Evolutionary conservation across 2,329 filamentous ascomycete genomes (phyloP).

Genomic region (Monosporascus sp.): DNA sequence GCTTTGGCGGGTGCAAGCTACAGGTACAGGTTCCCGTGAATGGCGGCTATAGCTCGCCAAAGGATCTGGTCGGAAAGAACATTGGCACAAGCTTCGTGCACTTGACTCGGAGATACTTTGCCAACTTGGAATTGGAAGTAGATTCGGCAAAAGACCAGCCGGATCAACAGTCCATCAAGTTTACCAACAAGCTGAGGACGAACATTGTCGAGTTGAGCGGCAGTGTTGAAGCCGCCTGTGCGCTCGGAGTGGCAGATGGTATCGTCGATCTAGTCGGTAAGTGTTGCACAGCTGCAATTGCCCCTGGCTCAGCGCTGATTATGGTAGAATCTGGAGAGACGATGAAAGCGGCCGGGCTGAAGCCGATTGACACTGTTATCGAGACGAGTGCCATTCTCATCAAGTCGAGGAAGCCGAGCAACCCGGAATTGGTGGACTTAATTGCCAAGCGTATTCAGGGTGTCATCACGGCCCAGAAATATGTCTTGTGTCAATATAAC

Average conservation of each 20-base stretch:
- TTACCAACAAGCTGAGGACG: constrained; percentile 59
- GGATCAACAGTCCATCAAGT: constrained; percentile 23
- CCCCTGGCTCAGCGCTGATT: constrained; percentile 1
- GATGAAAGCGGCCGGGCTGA: constrained; percentile 91
- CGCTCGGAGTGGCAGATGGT: constrained; percentile 89
- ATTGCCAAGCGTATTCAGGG: constrained; percentile 84
- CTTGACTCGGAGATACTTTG: constrained; percentile 78
- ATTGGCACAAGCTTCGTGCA: constrained; percentile 94
- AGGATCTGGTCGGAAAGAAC: constrained; percentile 83
- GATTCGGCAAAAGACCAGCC: constrained; percentile 34
- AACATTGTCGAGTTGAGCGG: constrained; percentile 93
- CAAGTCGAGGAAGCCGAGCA: constrained; percentile 78
- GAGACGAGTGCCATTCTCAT: constrained; percentile 85
- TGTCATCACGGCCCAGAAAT: constrained; percentile 92
- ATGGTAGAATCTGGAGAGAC: constrained; percentile 87
- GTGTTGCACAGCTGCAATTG: constrained; percentile 28
- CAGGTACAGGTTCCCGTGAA: constrained; percentile 96
- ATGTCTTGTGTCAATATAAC: constrained; percentile 96
- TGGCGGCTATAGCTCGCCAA: constrained; percentile 62
- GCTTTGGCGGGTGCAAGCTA: constrained; percentile 84
- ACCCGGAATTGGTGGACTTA: constrained; percentile 73
- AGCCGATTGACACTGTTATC: constrained; percentile 89
- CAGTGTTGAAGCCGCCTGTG: constrained; percentile 95
- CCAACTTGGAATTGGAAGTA: constrained; percentile 60
- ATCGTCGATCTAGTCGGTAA: constrained; percentile 95